Evolutionary conservation across 2,329 filamentous ascomycete species (phyloP).

Genomic region (Nakataea oryzae): DNA sequence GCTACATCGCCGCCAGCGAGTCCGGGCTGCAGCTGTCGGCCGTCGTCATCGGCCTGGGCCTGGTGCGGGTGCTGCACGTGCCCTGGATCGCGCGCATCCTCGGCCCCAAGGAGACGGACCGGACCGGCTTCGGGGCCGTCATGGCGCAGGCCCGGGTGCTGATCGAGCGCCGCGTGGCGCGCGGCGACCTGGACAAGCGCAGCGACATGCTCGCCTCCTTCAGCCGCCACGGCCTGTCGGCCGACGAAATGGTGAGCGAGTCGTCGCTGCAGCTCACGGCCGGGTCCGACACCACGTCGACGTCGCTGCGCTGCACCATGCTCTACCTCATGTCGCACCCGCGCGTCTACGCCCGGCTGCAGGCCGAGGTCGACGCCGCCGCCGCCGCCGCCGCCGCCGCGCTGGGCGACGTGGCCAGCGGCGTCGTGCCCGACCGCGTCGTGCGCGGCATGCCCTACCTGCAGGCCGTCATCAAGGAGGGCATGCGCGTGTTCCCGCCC

Average conservation of each 20-base stretch:
- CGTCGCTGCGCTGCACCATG: conserved; percentile 30
- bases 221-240: conserved; percentile 1
- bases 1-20: conserved; percentile 27
- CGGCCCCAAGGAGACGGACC: background rate
- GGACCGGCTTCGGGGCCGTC: background rate
- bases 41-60: conserved; percentile 1
- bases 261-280: conserved; percentile 18
- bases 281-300: conserved; percentile 40
- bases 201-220: conserved; percentile 4
- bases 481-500: conserved; percentile 23
- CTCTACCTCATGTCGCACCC: conserved; percentile 9
- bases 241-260: background rate
- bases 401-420: background rate
- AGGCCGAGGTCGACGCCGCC: conserved; percentile 7
- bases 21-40: conserved; percentile 24
- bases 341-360: conserved; percentile 6
- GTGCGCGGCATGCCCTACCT: conserved; percentile 19
- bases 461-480: conserved; percentile 26
- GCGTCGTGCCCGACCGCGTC: conserved; percentile 5
- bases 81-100: background rate
- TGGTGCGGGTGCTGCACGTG: background rate
- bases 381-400: background rate
- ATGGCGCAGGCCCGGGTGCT: background rate
- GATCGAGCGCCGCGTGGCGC: background rate
- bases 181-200: background rate